These are phyloP conservation scores for Komagataella pseudopastoris DNA, from an alignment of 805 yeast genomes.

Conservation along the genomic window DNA sequence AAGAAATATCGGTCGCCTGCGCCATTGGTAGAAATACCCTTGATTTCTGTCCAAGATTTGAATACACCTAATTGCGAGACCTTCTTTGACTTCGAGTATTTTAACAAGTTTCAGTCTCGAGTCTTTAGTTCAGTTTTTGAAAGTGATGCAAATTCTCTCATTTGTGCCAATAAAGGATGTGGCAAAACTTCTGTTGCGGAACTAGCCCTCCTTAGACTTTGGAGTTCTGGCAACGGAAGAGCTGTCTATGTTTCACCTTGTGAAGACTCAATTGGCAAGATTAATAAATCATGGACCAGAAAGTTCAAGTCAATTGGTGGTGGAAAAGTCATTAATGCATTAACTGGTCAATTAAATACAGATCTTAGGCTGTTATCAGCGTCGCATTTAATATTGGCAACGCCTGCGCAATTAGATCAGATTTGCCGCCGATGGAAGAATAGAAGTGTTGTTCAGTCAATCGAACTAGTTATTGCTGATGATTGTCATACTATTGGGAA, in stretches of 20 bases:
- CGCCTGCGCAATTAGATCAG: constrained; percentile 67
- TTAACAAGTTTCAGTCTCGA: constrained; percentile 69
- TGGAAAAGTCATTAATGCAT: constrained; percentile 40
- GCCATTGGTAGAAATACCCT: constrained; percentile 35
- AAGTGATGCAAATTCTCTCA: constrained; percentile 42
- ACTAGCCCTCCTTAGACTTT: constrained; percentile 56
- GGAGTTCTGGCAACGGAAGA: constrained; percentile 60
- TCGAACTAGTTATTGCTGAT: constrained; percentile 61
- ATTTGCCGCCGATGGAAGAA: constrained; percentile 77
- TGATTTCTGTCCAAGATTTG: constrained; percentile 34
- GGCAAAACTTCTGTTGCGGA: constrained; percentile 69
- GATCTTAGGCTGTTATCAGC: constrained; percentile 45
- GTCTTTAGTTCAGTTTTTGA: constrained; percentile 46
- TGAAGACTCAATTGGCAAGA: constrained; percentile 37
- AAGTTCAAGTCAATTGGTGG: constrained; percentile 34
- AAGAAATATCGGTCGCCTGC: constrained; percentile 52
- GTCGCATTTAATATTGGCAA: constrained; percentile 58
- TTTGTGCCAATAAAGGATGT: constrained; percentile 65
- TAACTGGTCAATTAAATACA: constrained; percentile 40
- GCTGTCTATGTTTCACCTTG: constrained; percentile 60
- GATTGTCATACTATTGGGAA: constrained; percentile 56
- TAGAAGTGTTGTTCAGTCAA: constrained; percentile 50
- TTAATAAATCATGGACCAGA: constrained; percentile 37
- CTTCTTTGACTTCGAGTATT: constrained; percentile 32
- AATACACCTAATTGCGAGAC: constrained; percentile 31